Evolutionary conservation across 495 filamentous ascomycete genomes (phyloP), one percentile per base, ranked within the genome.

Genomic region (Entonaema liquescens): DNA sequence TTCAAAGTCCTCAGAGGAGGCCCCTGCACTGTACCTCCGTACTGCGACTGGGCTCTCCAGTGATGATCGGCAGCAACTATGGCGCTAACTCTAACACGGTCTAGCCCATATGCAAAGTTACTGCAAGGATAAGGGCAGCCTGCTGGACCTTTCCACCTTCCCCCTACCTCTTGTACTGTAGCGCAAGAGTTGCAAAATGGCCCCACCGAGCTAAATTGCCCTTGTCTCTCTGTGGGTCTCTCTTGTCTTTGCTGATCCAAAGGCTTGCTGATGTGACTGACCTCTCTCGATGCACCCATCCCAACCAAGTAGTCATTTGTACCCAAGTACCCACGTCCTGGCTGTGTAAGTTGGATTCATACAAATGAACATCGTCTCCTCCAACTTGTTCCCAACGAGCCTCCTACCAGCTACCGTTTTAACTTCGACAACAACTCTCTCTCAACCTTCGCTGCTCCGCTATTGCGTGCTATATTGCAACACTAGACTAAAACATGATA

Each of bases 351-450:
- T 42, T 70, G 69, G 68, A 72, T 76, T 76, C 67, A 77, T 77
- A 77, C 75, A 77, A 76, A 77, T 77, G 75, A 74, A 76, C 70
- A 72, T 77, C 75, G 29, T 65, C 73, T 77, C 75, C 75, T 74
- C 75, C 75, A 72, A 54, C 62, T 29, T 52, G 54, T 62, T 67
- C 50, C 68, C 67, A 59, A 66, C 67, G 65, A 74, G 65, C 58
- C 72, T 65, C 47, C 62, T 31, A 61, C 67, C 40, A 71, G 68
- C 71, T 72, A 68, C 63, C 17, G 58, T 70, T 47, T 23, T 47
- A 49, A 52, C 59, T 70, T 73, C 68, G 26, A 65, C 57, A 54
- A 64, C 52, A 62, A 65, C 62, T 70, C 65, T 57, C 53, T 53
- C 25, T 74, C 61, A 50, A 54, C 19, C 31, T 58, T 60, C 19